phyloP scores from a whole-genome alignment of 257 asterid species.

The Solanum etuberosum region DNA sequence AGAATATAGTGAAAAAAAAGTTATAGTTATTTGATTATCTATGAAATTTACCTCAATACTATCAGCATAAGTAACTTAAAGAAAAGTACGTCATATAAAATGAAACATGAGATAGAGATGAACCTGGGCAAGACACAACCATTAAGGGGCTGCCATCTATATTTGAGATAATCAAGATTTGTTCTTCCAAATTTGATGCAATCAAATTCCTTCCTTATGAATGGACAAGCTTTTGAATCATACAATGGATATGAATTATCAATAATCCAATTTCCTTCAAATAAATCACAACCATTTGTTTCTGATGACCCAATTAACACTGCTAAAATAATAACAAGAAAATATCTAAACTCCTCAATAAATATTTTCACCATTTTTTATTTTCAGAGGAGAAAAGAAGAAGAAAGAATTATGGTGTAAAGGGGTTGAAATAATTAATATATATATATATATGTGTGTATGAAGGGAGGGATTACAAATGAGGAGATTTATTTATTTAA shows the following conservation, averaged over 20 bases:
- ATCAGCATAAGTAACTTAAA: not conserved
- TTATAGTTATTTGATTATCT: not conserved
- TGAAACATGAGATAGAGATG: not conserved
- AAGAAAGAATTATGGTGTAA: not conserved
- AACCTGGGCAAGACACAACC: conserved; percentile 44
- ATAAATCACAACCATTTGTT: conserved; percentile 26
- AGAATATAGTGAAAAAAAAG: not conserved
- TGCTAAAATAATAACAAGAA: not conserved
- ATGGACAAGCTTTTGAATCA: conserved; percentile 37
- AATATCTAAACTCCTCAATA: not conserved
- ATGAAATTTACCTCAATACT: not conserved
- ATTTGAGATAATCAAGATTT: conserved; percentile 41
- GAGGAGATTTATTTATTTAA: not conserved
- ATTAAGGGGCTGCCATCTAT: conserved; percentile 54
- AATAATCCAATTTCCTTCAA: conserved; percentile 50
- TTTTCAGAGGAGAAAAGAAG: not conserved
- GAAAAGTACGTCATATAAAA: not conserved
- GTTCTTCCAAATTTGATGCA: conserved; percentile 52
- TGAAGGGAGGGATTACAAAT: not conserved
- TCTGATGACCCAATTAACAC: not conserved
- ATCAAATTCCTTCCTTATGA: conserved; percentile 43
- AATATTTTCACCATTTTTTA: not conserved
- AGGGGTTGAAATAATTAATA: not conserved
- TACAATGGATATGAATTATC: conserved; percentile 58
- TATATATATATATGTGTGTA: not conserved